A percentile compares a stretch with the other conserved stretches of the same genome.
phyloP scores from a whole-genome alignment of 805 yeast genomes.

The Jamesozyma lodderae region DNA sequence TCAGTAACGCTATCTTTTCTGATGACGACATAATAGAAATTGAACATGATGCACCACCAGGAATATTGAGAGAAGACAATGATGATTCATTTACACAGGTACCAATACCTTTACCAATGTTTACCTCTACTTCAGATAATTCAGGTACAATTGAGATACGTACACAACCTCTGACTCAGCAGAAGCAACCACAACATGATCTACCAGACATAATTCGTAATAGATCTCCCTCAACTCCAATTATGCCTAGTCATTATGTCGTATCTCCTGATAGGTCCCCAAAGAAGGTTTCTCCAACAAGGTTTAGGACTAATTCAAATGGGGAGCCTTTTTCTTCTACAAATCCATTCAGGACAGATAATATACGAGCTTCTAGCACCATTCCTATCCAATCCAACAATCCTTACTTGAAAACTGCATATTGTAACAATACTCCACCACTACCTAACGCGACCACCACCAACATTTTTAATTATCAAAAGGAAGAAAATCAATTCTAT shows the following conservation, averaged over 20 bases:
- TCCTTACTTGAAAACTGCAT: not conserved
- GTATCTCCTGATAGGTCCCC: conserved; percentile 1
- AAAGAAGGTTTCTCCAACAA: conserved; percentile 6
- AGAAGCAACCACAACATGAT: too few relatives aligned
- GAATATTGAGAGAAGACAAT: too few relatives aligned
- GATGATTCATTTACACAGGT: not conserved
- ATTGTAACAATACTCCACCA: not conserved
- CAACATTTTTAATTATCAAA: not conserved
- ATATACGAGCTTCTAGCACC: not conserved
- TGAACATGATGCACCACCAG: too few relatives aligned
- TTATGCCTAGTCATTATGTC: not conserved
- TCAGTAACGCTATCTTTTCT: not conserved
- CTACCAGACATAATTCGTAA: too few relatives aligned
- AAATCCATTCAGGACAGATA: conserved; percentile 8
- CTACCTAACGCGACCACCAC: not conserved
- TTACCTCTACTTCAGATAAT: too few relatives aligned
- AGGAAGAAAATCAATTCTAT: not conserved
- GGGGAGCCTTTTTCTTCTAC: conserved; percentile 1
- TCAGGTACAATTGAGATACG: too few relatives aligned
- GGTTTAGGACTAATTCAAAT: not conserved
- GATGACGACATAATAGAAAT: not conserved
- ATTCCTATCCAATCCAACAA: not conserved
- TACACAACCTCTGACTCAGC: too few relatives aligned
- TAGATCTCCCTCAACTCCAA: conserved; percentile 5
- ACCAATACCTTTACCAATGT: not conserved